These are phyloP conservation scores for Aspergillus phoenicis DNA, from an alignment of 2,329 filamentous ascomycete species.

Conservation along the genomic window DNA sequence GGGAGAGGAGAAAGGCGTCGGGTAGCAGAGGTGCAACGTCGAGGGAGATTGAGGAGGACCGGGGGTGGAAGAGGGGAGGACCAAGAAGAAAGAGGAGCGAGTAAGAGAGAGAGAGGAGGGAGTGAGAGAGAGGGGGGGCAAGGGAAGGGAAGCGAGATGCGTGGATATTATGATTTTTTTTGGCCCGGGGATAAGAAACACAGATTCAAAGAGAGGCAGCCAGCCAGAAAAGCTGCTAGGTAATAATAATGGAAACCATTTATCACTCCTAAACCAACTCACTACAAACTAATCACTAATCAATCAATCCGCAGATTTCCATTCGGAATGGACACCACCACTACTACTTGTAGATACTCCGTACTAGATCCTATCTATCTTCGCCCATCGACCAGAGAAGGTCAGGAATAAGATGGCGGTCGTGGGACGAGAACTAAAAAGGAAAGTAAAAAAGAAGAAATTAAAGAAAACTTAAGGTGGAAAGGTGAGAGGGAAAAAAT, in stretches of 20 bases:
- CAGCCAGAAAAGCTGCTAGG: not conserved
- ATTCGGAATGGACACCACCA: not conserved
- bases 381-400: not conserved
- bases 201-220: not conserved
- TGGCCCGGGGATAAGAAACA: slow-evolving; percentile 24
- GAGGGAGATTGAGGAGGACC: slow-evolving; percentile 14
- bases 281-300: not conserved
- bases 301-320: not conserved
- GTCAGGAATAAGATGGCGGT: no score
- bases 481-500: slow-evolving; percentile 1
- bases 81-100: slow-evolving; percentile 8
- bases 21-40: slow-evolving; percentile 17
- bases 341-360: not conserved
- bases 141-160: slow-evolving; percentile 16
- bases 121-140: slow-evolving; percentile 17
- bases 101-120: slow-evolving; percentile 8
- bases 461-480: not conserved
- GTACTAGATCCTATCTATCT: not conserved
- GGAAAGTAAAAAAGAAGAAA: no score
- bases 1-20: slow-evolving; percentile 8
- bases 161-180: slow-evolving; percentile 23
- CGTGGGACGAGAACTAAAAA: no score
- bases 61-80: slow-evolving; percentile 6
- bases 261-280: slow-evolving; percentile 7
- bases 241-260: slow-evolving; percentile 17